Conservation (phyloP, 169 alveolate genomes). For the Plasmodium fragile region DNA sequence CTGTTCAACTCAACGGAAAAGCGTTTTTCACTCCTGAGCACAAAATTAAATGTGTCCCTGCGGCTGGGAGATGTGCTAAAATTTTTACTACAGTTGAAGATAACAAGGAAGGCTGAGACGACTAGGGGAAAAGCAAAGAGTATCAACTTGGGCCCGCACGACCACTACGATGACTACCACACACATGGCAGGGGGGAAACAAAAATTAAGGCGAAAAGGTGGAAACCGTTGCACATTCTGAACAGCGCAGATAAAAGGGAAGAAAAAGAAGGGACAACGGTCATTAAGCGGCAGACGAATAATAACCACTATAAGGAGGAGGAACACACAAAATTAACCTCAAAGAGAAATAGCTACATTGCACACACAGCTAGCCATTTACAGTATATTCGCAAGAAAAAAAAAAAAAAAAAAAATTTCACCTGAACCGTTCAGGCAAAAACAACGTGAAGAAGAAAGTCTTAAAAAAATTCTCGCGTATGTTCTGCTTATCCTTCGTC, state of each 20-base stretch:
- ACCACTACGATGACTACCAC: not conserved
- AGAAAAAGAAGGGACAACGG: constrained; percentile 13
- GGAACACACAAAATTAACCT: not conserved
- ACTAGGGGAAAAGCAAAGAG: not conserved
- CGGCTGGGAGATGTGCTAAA: constrained; percentile 28
- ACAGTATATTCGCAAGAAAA: not conserved
- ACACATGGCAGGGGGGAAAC: not conserved
- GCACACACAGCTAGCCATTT: constrained; percentile 8
- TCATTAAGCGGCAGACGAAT: not conserved
- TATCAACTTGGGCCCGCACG: constrained; percentile 13
- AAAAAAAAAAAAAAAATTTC: not conserved
- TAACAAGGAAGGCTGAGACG: constrained; percentile 10
- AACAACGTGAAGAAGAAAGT: not conserved
- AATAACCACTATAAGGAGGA: not conserved
- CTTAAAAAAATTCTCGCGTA: constrained; percentile 9
- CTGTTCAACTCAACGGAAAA: constrained; percentile 36
- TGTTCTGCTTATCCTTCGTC: constrained; percentile 43
- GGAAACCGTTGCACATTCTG: constrained; percentile 3
- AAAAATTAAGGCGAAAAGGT: not conserved
- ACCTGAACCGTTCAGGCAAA: constrained; percentile 24
- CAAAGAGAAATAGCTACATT: not conserved
- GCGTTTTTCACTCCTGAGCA: constrained; percentile 25
- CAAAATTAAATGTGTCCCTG: constrained; percentile 46
- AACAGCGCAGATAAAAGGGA: constrained; percentile 10
- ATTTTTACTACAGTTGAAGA: constrained; percentile 13